Conservation (phyloP, 345 rosid species). For the Noccaea bulbosa region DNA sequence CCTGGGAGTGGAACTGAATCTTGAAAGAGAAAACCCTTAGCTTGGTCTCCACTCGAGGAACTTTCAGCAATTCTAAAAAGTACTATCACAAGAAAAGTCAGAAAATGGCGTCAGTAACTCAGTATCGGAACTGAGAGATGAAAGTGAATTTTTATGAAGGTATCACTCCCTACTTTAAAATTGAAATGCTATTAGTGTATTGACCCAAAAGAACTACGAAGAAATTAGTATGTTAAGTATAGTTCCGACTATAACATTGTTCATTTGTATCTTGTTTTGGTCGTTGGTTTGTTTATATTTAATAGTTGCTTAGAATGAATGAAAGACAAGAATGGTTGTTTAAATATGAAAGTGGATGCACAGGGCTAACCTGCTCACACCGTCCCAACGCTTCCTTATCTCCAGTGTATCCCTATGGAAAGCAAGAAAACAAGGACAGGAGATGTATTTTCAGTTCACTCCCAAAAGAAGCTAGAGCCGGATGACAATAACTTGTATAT, state of each 20-base stretch:
- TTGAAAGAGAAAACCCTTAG: slow-evolving; percentile 80
- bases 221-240: no score
- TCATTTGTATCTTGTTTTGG: slow-evolving; percentile 18
- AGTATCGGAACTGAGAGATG: background rate
- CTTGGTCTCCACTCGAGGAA: slow-evolving; percentile 82
- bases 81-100: slow-evolving; percentile 54
- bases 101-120: slow-evolving; percentile 28
- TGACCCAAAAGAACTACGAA: background rate
- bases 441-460: slow-evolving; percentile 28
- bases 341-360: slow-evolving; percentile 27
- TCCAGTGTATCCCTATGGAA: slow-evolving; percentile 63
- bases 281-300: background rate
- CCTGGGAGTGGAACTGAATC: slow-evolving; percentile 74
- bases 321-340: slow-evolving; percentile 2
- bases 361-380: slow-evolving; percentile 70
- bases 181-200: background rate
- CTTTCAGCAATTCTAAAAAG: slow-evolving; percentile 81
- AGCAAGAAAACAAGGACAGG: slow-evolving; percentile 32
- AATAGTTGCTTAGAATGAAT: slow-evolving; percentile 5
- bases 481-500: slow-evolving; percentile 12
- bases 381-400: slow-evolving; percentile 71
- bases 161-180: slow-evolving; percentile 1
- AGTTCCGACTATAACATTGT: background rate
- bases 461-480: slow-evolving; percentile 3
- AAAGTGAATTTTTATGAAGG: slow-evolving; percentile 2